Evolutionary conservation across 2,329 filamentous ascomycete species (phyloP).

Genomic region (Daldinia sp.): DNA sequence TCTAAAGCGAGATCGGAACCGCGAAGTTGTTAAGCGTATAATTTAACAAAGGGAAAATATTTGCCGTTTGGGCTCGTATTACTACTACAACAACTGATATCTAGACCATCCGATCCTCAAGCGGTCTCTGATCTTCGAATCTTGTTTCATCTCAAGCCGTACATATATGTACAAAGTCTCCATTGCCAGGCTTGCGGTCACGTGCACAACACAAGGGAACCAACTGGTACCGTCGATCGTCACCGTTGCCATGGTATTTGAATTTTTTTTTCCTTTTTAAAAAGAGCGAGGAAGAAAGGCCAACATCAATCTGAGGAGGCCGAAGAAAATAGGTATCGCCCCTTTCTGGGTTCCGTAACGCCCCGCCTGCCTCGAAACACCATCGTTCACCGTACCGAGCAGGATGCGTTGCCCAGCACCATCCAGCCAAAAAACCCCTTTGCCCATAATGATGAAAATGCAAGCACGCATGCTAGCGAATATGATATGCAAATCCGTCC

Average conservation of each 20-base stretch:
- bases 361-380: slow-evolving; percentile 29
- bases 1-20: not conserved
- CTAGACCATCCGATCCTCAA: slow-evolving; percentile 19
- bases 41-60: slow-evolving; percentile 41
- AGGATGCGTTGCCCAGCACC: slow-evolving; percentile 31
- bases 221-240: slow-evolving; percentile 3
- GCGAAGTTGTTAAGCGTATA: not conserved
- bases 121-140: slow-evolving; percentile 18
- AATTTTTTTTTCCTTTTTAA: not conserved
- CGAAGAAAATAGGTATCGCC: slow-evolving; percentile 12
- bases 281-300: slow-evolving; percentile 4
- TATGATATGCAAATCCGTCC: slow-evolving; percentile 42
- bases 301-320: slow-evolving; percentile 30
- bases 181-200: slow-evolving; percentile 10
- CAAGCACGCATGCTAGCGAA: slow-evolving; percentile 29
- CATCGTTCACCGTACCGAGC: slow-evolving; percentile 28
- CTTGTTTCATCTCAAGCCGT: slow-evolving; percentile 18
- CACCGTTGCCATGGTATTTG: slow-evolving; percentile 18
- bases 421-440: slow-evolving; percentile 19
- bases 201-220: slow-evolving; percentile 15
- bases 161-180: slow-evolving; percentile 32
- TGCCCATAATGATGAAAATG: slow-evolving; percentile 28
- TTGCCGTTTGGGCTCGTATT: slow-evolving; percentile 43
- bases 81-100: slow-evolving; percentile 32
- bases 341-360: slow-evolving; percentile 24